Conservation (phyloP, 805 yeast genomes). For the Scheffersomyces ergatensis region DNA sequence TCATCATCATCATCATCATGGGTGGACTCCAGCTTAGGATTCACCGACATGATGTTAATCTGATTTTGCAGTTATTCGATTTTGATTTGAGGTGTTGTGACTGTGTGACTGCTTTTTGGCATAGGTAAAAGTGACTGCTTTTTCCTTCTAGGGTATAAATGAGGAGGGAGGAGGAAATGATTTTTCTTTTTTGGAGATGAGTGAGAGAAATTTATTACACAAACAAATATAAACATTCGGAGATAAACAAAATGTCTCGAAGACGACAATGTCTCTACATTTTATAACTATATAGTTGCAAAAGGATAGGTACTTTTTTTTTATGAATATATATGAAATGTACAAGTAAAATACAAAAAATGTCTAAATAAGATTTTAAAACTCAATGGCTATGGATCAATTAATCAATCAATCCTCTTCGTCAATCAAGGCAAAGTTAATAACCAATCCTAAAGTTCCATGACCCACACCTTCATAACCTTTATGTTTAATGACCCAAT, state of each 20-base stretch:
- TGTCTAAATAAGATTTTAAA: too few relatives aligned
- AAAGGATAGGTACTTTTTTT: too few relatives aligned
- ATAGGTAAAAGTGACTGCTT: constrained; percentile 17
- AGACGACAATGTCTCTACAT: too few relatives aligned
- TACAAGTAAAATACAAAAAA: too few relatives aligned
- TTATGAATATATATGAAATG: too few relatives aligned
- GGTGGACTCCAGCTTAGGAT: background rate
- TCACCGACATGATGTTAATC: background rate
- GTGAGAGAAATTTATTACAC: too few relatives aligned
- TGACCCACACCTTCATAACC: constrained; percentile 30
- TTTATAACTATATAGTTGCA: too few relatives aligned
- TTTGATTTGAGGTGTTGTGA: background rate
- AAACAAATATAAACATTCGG: too few relatives aligned
- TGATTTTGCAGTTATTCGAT: background rate
- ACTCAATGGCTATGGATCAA: too few relatives aligned
- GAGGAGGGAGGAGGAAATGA: too few relatives aligned
- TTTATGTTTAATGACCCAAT: constrained; percentile 42
- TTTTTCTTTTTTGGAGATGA: background rate
- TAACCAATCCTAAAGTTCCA: constrained; percentile 31
- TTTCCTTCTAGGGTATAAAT: constrained; percentile 6
- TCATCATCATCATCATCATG: background rate
- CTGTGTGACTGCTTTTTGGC: constrained; percentile 19
- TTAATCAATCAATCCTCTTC: too few relatives aligned
- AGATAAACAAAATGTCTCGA: too few relatives aligned
- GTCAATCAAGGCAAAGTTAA: constrained; percentile 36